Base-by-base conservation (phyloP, 2,329 filamentous ascomycete species). In the Pseudopyrenochaeta lycopersici region DNA sequence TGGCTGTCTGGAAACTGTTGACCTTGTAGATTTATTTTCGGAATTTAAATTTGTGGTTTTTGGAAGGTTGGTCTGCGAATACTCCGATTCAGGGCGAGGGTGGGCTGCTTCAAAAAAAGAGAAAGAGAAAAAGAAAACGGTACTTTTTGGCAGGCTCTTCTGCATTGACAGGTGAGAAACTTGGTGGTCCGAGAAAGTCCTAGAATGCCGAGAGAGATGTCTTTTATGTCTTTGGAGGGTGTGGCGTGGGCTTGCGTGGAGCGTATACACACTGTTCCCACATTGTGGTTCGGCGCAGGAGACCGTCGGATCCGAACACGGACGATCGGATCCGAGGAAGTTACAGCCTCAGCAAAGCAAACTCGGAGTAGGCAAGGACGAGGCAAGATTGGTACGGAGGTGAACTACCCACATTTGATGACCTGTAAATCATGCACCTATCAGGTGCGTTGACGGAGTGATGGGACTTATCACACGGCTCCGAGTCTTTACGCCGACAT, bases 61-160 rank as follows among this genome's bases (percentile, higher is more conserved):
- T 14, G 32, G 33, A n/a, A 32, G 29, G 20, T 47, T n/a, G 21
- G 6, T 17, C 21, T 47, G 45, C 14, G 21, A 21, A 18, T 47
- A 47, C 15, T 47, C 45, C 9, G 35, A 39, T 32, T 39, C 35
- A 6, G 35, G 32, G 20, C 33, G 45, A 18, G 45, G 21, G 17
- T 47, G 17, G 12, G 35, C 45, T 20, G 45, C 45, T 47, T 47
- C 35, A 23, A 47, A 36, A 21, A 42, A 38, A 46, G 32, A 36
- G 18, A 45, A 18, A 21, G 42, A 21, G 42, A 46, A 21, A 18
- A 32, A 30, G 32, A 46, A 46, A 30, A 46, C 29, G 32, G 20
- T 3, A 46, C 21, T 33, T 23, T 40, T 47, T 31, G 29, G 31
- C 2, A 18, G 2, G n/a, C 27, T 40, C 20, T 21, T 40, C 29